A percentile compares a stretch with the other conserved stretches of the same genome.
phyloP scores from a whole-genome alignment of 106 monocot genomes.

The Hemerocallis citrina region DNA sequence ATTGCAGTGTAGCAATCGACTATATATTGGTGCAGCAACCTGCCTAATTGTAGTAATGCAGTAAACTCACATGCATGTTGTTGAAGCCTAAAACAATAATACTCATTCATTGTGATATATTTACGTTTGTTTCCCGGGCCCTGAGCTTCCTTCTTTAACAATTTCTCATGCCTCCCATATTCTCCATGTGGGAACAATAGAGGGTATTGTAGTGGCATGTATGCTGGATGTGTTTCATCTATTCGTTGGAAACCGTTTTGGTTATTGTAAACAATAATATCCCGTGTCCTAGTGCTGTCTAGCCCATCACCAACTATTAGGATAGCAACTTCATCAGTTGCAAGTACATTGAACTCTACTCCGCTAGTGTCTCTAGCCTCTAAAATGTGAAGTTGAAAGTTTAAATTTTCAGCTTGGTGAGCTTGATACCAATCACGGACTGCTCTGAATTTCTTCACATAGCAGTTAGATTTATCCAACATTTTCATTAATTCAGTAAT shows the following conservation, averaged over 20 bases:
- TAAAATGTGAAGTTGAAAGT: background rate
- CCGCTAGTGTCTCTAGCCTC: background rate
- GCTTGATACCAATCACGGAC: background rate
- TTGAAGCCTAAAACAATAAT: background rate
- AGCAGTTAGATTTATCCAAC: background rate
- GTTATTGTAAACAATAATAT: background rate
- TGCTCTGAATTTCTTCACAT: background rate
- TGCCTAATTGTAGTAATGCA: background rate
- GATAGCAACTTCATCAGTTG: background rate
- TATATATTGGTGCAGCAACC: conserved; percentile 1
- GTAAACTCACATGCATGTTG: background rate
- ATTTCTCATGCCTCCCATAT: background rate
- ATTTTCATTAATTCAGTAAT: background rate
- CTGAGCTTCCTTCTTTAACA: background rate
- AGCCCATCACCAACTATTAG: background rate
- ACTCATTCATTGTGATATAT: conserved; percentile 3
- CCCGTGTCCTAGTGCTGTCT: background rate
- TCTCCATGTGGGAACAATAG: conserved; percentile 12
- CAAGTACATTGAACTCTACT: background rate
- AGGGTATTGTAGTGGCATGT: conserved; percentile 10
- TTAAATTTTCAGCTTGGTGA: background rate
- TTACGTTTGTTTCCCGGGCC: background rate
- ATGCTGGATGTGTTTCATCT: background rate
- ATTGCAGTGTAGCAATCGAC: conserved; percentile 5
- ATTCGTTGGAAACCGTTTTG: background rate